Conservation (phyloP, 2,329 filamentous ascomycete species). For the Paradendryphiella salina region DNA sequence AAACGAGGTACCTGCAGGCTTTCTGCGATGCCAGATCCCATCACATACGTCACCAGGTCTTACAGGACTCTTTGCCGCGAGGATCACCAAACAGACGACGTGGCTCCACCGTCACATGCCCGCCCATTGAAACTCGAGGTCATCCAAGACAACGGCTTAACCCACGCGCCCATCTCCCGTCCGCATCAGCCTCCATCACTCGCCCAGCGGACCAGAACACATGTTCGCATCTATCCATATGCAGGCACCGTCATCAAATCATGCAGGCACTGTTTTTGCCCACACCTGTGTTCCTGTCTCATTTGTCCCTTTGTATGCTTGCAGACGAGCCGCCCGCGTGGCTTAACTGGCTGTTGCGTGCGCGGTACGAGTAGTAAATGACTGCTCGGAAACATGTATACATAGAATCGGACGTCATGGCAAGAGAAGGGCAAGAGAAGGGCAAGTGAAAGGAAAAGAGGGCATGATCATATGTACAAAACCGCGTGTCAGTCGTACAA, state of each 20-base stretch:
- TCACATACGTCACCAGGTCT: conserved; percentile 5
- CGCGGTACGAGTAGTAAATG: conserved; percentile 26
- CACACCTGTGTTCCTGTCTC: conserved; percentile 35
- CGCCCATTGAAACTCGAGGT: conserved; percentile 24
- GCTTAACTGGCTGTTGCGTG: conserved; percentile 9
- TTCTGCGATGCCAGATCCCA: neutral
- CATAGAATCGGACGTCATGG: conserved; percentile 18
- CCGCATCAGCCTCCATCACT: conserved; percentile 37
- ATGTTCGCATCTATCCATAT: conserved; percentile 33
- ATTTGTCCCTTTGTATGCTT: conserved; percentile 16
- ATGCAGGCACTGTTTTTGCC: conserved; percentile 31
- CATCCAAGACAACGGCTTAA: conserved; percentile 39
- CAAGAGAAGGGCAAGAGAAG: conserved; percentile 4
- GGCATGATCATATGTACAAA: conserved; percentile 13
- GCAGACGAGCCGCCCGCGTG: conserved; percentile 24
- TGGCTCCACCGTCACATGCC: conserved; percentile 29
- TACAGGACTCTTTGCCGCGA: neutral
- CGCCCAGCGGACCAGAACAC: conserved; percentile 28
- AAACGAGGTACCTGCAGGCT: neutral
- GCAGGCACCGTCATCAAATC: conserved; percentile 34
- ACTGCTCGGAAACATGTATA: conserved; percentile 27
- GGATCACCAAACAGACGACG: conserved; percentile 3
- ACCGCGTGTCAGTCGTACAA: conserved; percentile 11
- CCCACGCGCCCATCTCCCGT: conserved; percentile 33
- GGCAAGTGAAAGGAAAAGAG: conserved; percentile 3